These are phyloP conservation scores for Arthrobotrys entomopaga DNA, from an alignment of 2,329 filamentous ascomycete species.

Conservation along the genomic window DNA sequence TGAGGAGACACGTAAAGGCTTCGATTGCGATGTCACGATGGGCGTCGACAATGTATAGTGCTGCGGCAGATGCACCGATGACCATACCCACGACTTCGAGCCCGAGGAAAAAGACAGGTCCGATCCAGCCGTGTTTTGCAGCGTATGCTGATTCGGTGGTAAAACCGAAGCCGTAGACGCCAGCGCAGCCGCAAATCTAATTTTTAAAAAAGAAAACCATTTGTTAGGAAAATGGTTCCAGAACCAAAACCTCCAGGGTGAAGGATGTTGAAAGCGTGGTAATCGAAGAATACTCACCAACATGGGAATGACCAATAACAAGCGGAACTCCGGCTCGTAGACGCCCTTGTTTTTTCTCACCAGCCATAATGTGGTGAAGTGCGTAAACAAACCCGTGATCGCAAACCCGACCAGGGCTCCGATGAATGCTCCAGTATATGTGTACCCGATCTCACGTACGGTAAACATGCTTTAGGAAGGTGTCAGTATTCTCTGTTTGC, in stretches of 20 bases:
- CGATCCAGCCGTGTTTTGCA: constrained; percentile 73
- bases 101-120: constrained; percentile 83
- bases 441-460: constrained; percentile 83
- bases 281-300: constrained; percentile 75
- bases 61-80: constrained; percentile 84
- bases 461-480: constrained; percentile 84
- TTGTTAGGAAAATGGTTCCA: background rate
- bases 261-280: constrained; percentile 8
- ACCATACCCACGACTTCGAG: constrained; percentile 91
- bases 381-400: constrained; percentile 77
- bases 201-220: background rate
- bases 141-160: constrained; percentile 70
- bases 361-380: constrained; percentile 76
- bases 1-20: constrained; percentile 85
- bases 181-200: constrained; percentile 47
- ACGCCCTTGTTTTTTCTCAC: constrained; percentile 80
- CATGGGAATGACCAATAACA: constrained; percentile 84
- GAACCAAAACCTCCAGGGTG: background rate
- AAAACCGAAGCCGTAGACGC: constrained; percentile 79
- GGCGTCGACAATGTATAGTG: constrained; percentile 90
- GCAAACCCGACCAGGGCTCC: constrained; percentile 82
- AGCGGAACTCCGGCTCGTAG: constrained; percentile 87
- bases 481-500: constrained; percentile 21
- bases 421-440: constrained; percentile 85
- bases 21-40: constrained; percentile 90